Evolutionary conservation across 495 filamentous ascomycete genomes (phyloP).

Genomic region (Hypoxylon lienhwacheense): DNA sequence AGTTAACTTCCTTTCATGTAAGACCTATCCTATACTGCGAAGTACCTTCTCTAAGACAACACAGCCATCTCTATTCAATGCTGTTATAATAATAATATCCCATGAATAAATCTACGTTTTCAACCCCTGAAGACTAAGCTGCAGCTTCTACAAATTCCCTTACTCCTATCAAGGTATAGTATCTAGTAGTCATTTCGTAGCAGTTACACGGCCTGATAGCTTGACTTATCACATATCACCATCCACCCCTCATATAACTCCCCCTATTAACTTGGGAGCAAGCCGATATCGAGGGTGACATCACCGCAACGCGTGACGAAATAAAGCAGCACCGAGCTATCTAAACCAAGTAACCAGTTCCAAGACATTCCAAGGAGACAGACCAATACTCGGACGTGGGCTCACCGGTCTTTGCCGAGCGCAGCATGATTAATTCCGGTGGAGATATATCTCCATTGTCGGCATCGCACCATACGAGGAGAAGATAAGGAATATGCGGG

Average conservation of each 20-base stretch:
- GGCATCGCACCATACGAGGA: slow-evolving; percentile 29
- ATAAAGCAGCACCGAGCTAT: slow-evolving; percentile 15
- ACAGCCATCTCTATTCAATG: too few relatives aligned
- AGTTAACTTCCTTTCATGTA: too few relatives aligned
- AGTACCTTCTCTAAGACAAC: too few relatives aligned
- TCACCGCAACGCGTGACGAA: slow-evolving; percentile 19
- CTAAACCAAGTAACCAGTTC: slow-evolving; percentile 8
- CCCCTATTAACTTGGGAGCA: background rate
- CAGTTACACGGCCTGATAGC: slow-evolving; percentile 8
- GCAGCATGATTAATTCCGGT: slow-evolving; percentile 20
- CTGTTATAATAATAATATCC: too few relatives aligned
- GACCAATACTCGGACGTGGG: slow-evolving; percentile 1
- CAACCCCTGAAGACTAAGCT: too few relatives aligned
- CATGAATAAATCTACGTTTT: too few relatives aligned
- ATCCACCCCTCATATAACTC: slow-evolving; percentile 1
- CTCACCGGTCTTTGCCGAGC: slow-evolving; percentile 20
- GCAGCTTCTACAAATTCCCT: too few relatives aligned
- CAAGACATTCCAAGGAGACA: slow-evolving; percentile 23
- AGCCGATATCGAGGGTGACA: slow-evolving; percentile 9
- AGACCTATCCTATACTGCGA: too few relatives aligned
- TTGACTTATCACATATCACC: background rate
- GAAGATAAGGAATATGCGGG: slow-evolving; percentile 31
- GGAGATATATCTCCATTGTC: slow-evolving; percentile 20
- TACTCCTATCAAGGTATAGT: too few relatives aligned
- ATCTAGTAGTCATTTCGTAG: slow-evolving; percentile 14